Evolutionary conservation across 306 rosid species (phyloP).

Genomic region (Medicago arabica): DNA sequence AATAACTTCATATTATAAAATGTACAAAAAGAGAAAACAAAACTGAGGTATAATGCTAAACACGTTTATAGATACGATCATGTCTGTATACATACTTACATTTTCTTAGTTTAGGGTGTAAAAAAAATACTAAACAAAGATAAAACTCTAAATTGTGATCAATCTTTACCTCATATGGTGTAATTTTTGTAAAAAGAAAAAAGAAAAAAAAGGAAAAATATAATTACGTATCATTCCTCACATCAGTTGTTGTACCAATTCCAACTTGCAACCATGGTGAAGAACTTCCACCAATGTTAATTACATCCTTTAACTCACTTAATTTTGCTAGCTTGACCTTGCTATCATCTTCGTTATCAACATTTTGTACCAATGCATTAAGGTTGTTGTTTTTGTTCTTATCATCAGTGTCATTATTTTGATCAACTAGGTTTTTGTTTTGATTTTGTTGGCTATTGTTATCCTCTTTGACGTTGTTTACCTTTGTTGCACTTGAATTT

Average conservation of each 20-base stretch:
- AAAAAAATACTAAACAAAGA: neutral
- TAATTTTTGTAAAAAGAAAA: constrained; percentile 11
- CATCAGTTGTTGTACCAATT: constrained; percentile 75
- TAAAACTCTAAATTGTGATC: constrained; percentile 23
- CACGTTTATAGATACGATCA: constrained; percentile 23
- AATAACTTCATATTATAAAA: constrained; percentile 39
- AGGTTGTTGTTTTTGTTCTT: constrained; percentile 46
- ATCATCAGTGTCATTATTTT: constrained; percentile 40
- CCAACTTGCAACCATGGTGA: constrained; percentile 97
- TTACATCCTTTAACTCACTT: constrained; percentile 85
- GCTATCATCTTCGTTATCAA: constrained; percentile 79
- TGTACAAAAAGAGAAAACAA: constrained; percentile 45
- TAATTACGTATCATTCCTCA: constrained; percentile 48
- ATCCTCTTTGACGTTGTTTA: constrained; percentile 36
- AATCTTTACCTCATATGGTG: constrained; percentile 23
- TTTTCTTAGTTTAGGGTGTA: constrained; percentile 38
- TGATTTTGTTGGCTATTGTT: constrained; percentile 39
- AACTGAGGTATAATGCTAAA: constrained; percentile 2
- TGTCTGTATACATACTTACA: constrained; percentile 55
- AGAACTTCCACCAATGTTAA: constrained; percentile 64
- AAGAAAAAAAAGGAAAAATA: neutral
- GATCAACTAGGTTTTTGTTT: constrained; percentile 23
- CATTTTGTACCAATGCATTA: constrained; percentile 48
- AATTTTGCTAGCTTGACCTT: constrained; percentile 82
- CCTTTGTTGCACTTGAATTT: constrained; percentile 32